Conservation (phyloP, 495 filamentous ascomycete species). For the Penicillium crystallinum region DNA sequence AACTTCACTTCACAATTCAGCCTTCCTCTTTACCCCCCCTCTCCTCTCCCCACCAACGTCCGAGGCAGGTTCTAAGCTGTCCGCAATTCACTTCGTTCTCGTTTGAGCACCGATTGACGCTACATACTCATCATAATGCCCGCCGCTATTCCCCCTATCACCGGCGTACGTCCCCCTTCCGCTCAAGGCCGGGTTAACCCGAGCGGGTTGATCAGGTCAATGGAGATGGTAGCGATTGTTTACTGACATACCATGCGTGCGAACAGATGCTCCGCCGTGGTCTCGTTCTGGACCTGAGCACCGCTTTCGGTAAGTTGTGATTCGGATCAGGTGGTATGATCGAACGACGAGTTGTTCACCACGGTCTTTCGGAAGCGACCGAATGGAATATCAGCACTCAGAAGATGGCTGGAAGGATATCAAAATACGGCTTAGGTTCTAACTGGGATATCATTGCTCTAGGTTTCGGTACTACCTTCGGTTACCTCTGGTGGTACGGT, state of each 20-base stretch:
- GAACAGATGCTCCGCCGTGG: constrained; percentile 64
- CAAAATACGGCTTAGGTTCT: background rate
- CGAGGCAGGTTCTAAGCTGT: constrained; percentile 19
- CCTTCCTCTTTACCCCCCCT: constrained; percentile 15
- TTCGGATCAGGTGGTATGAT: constrained; percentile 19
- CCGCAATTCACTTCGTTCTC: constrained; percentile 5
- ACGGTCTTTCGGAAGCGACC: background rate
- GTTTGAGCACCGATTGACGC: constrained; percentile 17
- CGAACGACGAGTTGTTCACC: constrained; percentile 5
- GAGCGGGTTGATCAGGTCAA: constrained; percentile 15
- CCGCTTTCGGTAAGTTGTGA: constrained; percentile 61
- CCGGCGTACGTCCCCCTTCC: constrained; percentile 41
- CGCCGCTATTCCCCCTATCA: constrained; percentile 43
- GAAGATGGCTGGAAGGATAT: background rate
- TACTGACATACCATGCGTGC: constrained; percentile 1
- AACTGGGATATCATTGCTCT: constrained; percentile 3
- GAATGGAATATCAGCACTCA: background rate
- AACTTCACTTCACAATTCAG: constrained; percentile 34
- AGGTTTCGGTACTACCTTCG: constrained; percentile 67
- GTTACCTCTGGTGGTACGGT: constrained; percentile 81
- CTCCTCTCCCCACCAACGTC: constrained; percentile 22
- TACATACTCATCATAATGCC: constrained; percentile 36
- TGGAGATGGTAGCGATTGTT: background rate
- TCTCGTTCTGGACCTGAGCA: constrained; percentile 73
- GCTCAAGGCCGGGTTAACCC: constrained; percentile 19